Conservation (phyloP, 257 asterid genomes). For the Jasminum sambac region DNA sequence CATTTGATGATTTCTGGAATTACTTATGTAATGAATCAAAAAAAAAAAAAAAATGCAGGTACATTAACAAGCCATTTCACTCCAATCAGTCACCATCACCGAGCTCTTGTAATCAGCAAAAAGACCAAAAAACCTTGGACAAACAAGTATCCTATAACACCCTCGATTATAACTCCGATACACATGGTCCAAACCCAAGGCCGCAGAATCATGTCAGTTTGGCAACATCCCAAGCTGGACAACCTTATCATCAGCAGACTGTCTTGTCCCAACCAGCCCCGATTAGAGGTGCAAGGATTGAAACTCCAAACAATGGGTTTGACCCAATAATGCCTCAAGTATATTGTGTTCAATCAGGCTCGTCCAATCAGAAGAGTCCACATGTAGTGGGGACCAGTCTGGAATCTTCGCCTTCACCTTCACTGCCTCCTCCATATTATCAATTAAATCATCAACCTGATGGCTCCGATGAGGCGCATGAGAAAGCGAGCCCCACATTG, state of each 20-base stretch:
- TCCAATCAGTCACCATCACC: conserved; percentile 43
- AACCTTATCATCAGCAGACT: conserved; percentile 28
- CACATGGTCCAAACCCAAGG: conserved; percentile 37
- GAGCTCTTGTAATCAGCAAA: conserved; percentile 47
- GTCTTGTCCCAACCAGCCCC: conserved; percentile 33
- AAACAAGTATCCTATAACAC: conserved; percentile 40
- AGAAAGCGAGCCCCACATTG: conserved; percentile 35
- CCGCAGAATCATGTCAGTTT: conserved; percentile 33
- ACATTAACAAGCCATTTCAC: conserved; percentile 54
- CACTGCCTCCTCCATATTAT: conserved; percentile 32
- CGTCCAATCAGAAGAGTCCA: conserved; percentile 47
- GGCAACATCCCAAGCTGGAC: conserved; percentile 42
- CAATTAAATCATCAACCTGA: conserved; percentile 35
- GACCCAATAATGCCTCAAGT: conserved; percentile 37
- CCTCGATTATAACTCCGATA: conserved; percentile 51
- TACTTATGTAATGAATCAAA: conserved; percentile 17
- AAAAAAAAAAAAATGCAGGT: conserved; percentile 48
- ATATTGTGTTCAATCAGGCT: conserved; percentile 35
- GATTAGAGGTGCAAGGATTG: conserved; percentile 35
- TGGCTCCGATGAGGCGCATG: conserved; percentile 42
- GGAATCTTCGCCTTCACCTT: conserved; percentile 43
- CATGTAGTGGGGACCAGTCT: conserved; percentile 40
- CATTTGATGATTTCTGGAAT: neutral
- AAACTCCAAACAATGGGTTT: conserved; percentile 26
- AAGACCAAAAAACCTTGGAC: conserved; percentile 37